Percentiles rank a stretch among this genome's conserved stretches.
These are phyloP conservation scores for Remersonia thermophila DNA, from an alignment of 2,329 filamentous ascomycete species.

Conservation along the genomic window DNA sequence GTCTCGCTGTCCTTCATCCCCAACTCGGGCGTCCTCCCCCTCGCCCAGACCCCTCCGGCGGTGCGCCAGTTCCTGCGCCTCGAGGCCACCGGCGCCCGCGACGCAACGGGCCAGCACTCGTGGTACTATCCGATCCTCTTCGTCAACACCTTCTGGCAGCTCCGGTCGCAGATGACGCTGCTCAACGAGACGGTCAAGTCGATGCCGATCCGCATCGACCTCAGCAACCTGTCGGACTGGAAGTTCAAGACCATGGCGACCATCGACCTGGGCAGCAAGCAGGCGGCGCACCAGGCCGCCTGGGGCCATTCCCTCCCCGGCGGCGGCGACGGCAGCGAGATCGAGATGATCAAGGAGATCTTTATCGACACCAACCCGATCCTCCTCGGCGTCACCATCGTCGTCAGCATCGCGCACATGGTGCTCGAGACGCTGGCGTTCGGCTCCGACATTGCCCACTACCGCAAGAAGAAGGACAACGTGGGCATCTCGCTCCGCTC, in stretches of 20 bases:
- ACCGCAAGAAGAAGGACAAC: constrained; percentile 99
- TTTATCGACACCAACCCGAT: constrained; percentile 89
- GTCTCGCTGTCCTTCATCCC: constrained; percentile 81
- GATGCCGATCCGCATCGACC: constrained; percentile 69
- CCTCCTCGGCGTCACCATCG: constrained; percentile 68
- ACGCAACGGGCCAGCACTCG: constrained; percentile 71
- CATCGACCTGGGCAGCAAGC: constrained; percentile 78
- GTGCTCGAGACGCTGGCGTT: constrained; percentile 93
- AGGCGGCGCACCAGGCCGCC: constrained; percentile 66
- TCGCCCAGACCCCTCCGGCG: constrained; percentile 56
- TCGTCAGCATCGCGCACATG: constrained; percentile 84
- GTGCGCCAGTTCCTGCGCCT: constrained; percentile 66
- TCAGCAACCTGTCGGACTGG: constrained; percentile 75
- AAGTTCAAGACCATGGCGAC: constrained; percentile 78
- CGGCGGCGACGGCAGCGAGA: constrained; percentile 80
- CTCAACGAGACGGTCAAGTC: constrained; percentile 80
- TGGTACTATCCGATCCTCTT: constrained; percentile 92
- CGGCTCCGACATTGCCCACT: constrained; percentile 94
- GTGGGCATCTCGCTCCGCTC: constrained; percentile 92
- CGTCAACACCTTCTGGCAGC: constrained; percentile 94
- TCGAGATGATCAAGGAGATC: constrained; percentile 95
- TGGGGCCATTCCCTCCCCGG: constrained; percentile 58
- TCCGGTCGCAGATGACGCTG: constrained; percentile 79
- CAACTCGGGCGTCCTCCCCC: constrained; percentile 59
- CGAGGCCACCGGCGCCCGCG: constrained; percentile 69